Evolutionary conservation across 768 basidiomycete genomes (phyloP), one percentile per base, ranked within the genome.

Genomic region (Russula olivacea): DNA sequence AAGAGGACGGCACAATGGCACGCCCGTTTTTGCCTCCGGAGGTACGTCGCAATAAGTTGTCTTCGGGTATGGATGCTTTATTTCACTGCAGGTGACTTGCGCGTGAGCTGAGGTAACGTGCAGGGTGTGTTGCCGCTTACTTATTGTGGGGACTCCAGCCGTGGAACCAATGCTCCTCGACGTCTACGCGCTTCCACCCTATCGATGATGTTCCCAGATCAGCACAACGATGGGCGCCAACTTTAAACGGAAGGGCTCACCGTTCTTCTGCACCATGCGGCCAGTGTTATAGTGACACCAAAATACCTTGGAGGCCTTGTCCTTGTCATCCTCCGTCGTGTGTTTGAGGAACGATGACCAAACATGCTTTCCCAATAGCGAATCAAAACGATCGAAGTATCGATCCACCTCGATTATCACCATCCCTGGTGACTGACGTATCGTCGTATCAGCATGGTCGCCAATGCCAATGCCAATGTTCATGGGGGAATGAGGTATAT

Each of bases 161-260:
- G 1, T 63, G 63, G 71, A 80, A 81, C 79, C 79, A 81, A 9
- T 64, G 49, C 14, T 80, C 79, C n/a, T 75, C 65, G 1, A 81
- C 72, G 36, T 76, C 71, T 21, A 80, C 72, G 12, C 78, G 74
- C 67, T 80, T 82, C 80, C 80, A 81, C 8, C 80, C 80, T 81
- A 28, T 40, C 14, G 21, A 21, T 25, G 15, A 10, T 17, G 25
- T 9, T 30, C 25, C 30, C 23, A 3, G 55, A 43, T 41, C 25
- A 25, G 21, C 25, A 28, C 54, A 11, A 52, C 11, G 7, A 23
- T 3, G 38, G 14, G 25, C 15, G 3, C 17, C 19, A 36, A 41
- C 23, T 8, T 15, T 38, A 25, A 19, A 28, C 4, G 36, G 19
- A n/a, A 19, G 3, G 43, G 32, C 78, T 48, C 47, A 80, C 80